These are phyloP conservation scores for Parastagonospora nodorum DNA, from an alignment of 2,329 filamentous ascomycete genomes.

Conservation along the genomic window DNA sequence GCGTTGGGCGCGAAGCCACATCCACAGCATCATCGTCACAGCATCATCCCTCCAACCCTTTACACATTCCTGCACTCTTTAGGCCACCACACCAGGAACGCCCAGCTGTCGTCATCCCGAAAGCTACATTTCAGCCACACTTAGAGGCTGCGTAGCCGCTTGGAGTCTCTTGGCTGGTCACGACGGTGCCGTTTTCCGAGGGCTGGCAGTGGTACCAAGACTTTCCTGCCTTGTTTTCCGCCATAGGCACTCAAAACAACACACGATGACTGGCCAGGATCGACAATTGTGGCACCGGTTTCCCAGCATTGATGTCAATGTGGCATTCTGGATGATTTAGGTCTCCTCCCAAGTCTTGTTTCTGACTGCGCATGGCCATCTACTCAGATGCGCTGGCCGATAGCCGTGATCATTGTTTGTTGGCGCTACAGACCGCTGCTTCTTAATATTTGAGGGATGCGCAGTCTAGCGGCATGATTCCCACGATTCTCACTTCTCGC, in stretches of 20 bases:
- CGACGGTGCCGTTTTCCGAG: constrained; percentile 1
- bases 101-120: background rate
- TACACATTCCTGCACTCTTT: background rate
- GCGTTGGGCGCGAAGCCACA: too few relatives aligned
- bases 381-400: background rate
- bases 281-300: background rate
- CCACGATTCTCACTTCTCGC: background rate
- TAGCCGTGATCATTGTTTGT: background rate
- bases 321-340: too few relatives aligned
- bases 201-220: background rate
- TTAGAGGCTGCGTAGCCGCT: background rate
- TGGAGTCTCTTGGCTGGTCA: background rate
- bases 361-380: background rate
- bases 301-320: too few relatives aligned
- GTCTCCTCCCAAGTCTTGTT: background rate
- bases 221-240: constrained; percentile 3
- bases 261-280: too few relatives aligned
- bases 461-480: background rate
- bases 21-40: too few relatives aligned
- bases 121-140: background rate
- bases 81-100: background rate
- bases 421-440: background rate
- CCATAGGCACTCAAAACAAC: background rate
- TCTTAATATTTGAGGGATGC: background rate
- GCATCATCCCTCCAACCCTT: background rate